Percentiles rank a stretch among this genome's conserved stretches.
These are phyloP conservation scores for Arthrobotrys entomopaga DNA, from an alignment of 2,329 filamentous ascomycete species.

Conservation along the genomic window DNA sequence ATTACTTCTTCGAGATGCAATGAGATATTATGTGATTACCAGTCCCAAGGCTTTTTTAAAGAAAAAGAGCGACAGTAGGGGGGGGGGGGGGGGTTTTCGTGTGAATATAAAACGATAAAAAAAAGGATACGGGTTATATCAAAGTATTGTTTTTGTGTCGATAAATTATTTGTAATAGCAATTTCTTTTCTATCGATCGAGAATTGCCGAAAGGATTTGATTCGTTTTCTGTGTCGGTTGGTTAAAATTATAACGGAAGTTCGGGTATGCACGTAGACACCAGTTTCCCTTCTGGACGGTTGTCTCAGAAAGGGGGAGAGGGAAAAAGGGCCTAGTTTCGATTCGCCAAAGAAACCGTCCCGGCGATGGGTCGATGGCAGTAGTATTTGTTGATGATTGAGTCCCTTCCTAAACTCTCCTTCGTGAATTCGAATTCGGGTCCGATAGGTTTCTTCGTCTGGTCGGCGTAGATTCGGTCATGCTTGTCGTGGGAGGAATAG, in stretches of 20 bases:
- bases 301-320: background rate
- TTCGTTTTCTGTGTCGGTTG: no score
- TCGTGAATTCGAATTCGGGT: no score
- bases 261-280: slow-evolving; percentile 21
- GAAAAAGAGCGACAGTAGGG: no score
- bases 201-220: no score
- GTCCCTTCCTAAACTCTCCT: background rate
- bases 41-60: no score
- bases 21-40: no score
- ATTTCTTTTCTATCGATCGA: no score
- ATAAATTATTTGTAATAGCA: no score
- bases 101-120: background rate
- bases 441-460: slow-evolving; percentile 3
- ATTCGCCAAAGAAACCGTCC: background rate
- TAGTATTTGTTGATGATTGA: no score
- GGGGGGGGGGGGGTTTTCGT: background rate
- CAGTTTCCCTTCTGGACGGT: slow-evolving; percentile 34
- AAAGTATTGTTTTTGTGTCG: background rate
- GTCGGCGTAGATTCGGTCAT: slow-evolving; percentile 22
- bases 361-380: no score
- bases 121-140: background rate
- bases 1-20: no score
- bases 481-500: slow-evolving; percentile 1
- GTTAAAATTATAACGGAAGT: no score
- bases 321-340: background rate